Evolutionary conservation across 2,329 filamentous ascomycete species (phyloP).

Genomic region (Camillea tinctor): DNA sequence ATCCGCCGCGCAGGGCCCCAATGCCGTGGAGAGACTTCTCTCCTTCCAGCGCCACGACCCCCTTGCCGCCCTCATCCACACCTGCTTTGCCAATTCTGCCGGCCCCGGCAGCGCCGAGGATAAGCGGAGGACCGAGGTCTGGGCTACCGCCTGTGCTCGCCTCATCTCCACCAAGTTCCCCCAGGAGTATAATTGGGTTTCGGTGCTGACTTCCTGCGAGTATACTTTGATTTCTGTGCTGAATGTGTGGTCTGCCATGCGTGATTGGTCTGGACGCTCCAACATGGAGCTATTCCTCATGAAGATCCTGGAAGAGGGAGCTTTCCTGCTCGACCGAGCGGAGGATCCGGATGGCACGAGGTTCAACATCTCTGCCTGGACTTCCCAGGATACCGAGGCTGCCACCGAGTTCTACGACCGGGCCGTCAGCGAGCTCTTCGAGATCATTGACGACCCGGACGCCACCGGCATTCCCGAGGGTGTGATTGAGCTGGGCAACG

Average conservation of each 20-base stretch:
- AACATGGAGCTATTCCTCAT: conserved; percentile 94
- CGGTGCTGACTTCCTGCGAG: conserved; percentile 55
- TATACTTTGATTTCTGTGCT: conserved; percentile 81
- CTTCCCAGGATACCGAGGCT: conserved; percentile 75
- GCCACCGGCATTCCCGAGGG: conserved; percentile 83
- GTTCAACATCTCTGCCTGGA: conserved; percentile 70
- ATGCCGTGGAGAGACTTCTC: conserved; percentile 76
- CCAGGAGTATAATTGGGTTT: conserved; percentile 9
- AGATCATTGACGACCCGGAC: conserved; percentile 81
- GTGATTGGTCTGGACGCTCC: conserved; percentile 84
- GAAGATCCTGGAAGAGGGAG: conserved; percentile 89
- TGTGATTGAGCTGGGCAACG: conserved; percentile 79
- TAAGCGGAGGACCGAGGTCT: conserved; percentile 74
- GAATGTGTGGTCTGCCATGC: conserved; percentile 82
- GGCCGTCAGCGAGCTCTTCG: conserved; percentile 78
- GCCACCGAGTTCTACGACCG: conserved; percentile 86
- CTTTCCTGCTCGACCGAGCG: conserved; percentile 83
- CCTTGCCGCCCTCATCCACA: conserved; percentile 80
- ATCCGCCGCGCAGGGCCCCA: conserved; percentile 47
- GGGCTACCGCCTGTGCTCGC: conserved; percentile 83
- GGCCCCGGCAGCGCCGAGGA: conserved; percentile 81
- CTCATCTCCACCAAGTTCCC: conserved; percentile 73
- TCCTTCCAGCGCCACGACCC: conserved; percentile 89
- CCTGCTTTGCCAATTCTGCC: conserved; percentile 83
- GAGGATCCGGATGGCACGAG: conserved; percentile 74